phyloP scores from a whole-genome alignment of 352 stramenopile genomes.

The Elongisporangium undulatum region DNA sequence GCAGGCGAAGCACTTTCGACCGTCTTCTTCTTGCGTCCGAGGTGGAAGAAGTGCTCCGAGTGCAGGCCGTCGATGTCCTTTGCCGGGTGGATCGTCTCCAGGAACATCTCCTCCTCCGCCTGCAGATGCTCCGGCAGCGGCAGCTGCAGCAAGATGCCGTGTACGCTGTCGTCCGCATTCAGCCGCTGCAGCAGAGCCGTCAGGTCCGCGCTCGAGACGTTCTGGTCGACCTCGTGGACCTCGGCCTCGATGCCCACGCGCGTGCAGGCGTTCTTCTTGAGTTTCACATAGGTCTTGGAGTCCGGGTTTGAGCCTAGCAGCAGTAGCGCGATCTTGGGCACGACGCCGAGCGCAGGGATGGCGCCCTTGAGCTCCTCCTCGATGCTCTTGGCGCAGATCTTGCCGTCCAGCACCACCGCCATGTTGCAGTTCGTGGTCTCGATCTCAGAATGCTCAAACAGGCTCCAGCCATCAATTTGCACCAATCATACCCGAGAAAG shows the following conservation, averaged over 20 bases:
- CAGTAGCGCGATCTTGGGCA: conserved; percentile 91
- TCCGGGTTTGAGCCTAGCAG: conserved; percentile 93
- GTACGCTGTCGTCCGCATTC: conserved; percentile 85
- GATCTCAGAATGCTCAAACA: too few relatives aligned
- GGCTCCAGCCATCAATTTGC: too few relatives aligned
- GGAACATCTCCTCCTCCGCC: conserved; percentile 84
- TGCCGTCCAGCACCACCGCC: conserved; percentile 94
- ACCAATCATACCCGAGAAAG: too few relatives aligned
- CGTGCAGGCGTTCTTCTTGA: conserved; percentile 98
- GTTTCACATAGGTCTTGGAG: conserved; percentile 92
- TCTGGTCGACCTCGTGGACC: conserved; percentile 54
- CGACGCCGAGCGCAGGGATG: conserved; percentile 19
- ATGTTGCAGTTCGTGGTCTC: conserved; percentile 29
- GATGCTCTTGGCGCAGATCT: conserved; percentile 55
- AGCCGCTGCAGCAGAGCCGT: conserved; percentile 63
- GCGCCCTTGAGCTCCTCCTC: conserved; percentile 57
- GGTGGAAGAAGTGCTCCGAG: conserved; percentile 93
- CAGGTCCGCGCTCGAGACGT: conserved; percentile 42
- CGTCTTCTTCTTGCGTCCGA: conserved; percentile 43
- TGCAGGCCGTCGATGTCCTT: conserved; percentile 99
- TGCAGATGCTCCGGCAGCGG: conserved; percentile 55
- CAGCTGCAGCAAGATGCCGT: conserved; percentile 96
- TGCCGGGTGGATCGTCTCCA: conserved; percentile 84
- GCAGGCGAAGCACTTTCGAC: conserved; percentile 10
- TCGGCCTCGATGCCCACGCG: conserved; percentile 91